phyloP scores from a whole-genome alignment of 305 asterid genomes.

The Solanum hybrid region DNA sequence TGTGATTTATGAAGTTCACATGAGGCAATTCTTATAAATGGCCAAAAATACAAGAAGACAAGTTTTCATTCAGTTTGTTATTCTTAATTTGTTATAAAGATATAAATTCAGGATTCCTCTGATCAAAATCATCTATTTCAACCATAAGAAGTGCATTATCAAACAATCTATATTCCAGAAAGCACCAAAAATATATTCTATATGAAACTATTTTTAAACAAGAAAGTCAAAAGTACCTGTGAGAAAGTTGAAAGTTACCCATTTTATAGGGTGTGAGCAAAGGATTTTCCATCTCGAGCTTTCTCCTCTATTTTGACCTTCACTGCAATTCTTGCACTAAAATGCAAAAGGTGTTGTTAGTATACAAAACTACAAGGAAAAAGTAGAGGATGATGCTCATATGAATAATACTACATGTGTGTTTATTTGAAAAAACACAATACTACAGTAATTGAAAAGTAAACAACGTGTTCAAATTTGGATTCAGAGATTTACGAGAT shows the following conservation, averaged over 20 bases:
- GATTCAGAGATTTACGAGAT: no score
- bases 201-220: neutral
- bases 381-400: no score
- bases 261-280: conserved; percentile 39
- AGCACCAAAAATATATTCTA: neutral
- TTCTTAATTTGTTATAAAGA: neutral
- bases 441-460: no score
- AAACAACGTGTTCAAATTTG: no score
- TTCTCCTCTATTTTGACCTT: neutral
- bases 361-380: no score
- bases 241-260: conserved; percentile 43
- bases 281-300: conserved; percentile 18
- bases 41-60: neutral
- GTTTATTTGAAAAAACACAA: no score
- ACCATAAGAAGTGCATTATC: neutral
- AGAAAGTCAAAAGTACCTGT: conserved; percentile 19
- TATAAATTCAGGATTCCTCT: neutral
- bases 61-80: no score
- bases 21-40: neutral
- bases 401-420: no score
- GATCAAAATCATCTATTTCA: neutral
- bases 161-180: neutral
- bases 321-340: no score
- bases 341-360: no score
- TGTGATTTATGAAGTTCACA: neutral